A percentile compares a stretch with the other conserved stretches of the same genome.
Evolutionary conservation across 768 basidiomycete genomes (phyloP).

Genomic region (Trametes cinnabarina): DNA sequence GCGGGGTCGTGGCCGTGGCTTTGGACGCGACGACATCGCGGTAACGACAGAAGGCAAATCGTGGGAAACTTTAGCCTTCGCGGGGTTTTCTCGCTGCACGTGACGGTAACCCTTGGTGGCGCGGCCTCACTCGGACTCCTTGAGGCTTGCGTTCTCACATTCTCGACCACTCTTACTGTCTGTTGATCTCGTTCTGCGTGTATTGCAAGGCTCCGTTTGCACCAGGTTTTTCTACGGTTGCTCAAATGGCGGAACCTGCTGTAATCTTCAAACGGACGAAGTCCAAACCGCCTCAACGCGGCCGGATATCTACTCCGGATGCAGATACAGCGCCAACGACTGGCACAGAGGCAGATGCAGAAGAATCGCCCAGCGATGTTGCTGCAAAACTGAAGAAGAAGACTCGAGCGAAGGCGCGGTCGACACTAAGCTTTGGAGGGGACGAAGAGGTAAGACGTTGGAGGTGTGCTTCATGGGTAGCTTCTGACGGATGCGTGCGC

Average conservation of each 20-base stretch:
- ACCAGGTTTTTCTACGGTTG: no score
- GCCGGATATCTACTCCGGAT: conserved; percentile 36
- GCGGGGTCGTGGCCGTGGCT: conserved; percentile 43
- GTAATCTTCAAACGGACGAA: conserved; percentile 46
- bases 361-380: conserved; percentile 58
- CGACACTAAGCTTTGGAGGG: conserved; percentile 76
- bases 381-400: conserved; percentile 72
- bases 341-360: conserved; percentile 31
- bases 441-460: conserved; percentile 53
- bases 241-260: conserved; percentile 33
- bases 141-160: not conserved
- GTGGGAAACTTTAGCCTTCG: conserved; percentile 25
- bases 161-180: no score
- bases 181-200: no score
- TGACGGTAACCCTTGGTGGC: conserved; percentile 7
- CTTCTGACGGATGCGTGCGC: conserved; percentile 30
- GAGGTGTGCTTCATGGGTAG: not conserved
- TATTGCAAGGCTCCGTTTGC: no score
- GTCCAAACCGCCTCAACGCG: conserved; percentile 38
- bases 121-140: no score
- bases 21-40: conserved; percentile 35
- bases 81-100: conserved; percentile 15
- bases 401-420: conserved; percentile 57
- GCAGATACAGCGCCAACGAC: conserved; percentile 9
- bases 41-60: conserved; percentile 25